Evolutionary conservation across 1,284 basidiomycete genomes (phyloP), one percentile per base, ranked within the genome.

Genomic region (Cryptococcus sp.): DNA sequence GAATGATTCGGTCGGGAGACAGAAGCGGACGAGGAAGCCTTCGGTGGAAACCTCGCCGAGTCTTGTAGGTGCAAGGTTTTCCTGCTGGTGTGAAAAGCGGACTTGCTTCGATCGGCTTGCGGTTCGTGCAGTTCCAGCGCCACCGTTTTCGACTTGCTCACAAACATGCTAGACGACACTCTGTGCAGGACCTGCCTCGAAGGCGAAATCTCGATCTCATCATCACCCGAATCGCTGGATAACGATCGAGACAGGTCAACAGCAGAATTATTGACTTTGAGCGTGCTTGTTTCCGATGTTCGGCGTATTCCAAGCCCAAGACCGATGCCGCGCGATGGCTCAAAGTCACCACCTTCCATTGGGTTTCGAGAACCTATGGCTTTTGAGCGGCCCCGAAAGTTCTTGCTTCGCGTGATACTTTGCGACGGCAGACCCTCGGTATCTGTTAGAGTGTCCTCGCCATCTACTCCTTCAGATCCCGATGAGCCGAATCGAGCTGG

Each of bases 141-240:
- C 13, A 35, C 30, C 30, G 30, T 8, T 35, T 35, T 35, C 30
- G 30, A 35, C 30, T 35, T 35, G 30, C 13, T 35, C 20, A 48
- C 53, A 22, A 58, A 54, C 25, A 58, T 42, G 43, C 47, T 58
- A 7, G 52, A 47, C 15, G 57, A 58, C 11, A 27, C 40, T 16
- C 47, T 52, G 20, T 19, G 16, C 1, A 61, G 61, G 3, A 63
- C 39, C 5, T 52, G 53, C 39, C 59, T 40, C 13, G 63, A 65
- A 30, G 65, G 65, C 3, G 65, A 67, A 7, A 19, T 19, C 20
- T 65, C 57, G 19, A 60, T 35, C 30, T 35, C 46, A 15, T 65
- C 63, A 40, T 56, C 58, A 40, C 63, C 63, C 0, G 65, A 67
- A 17, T 65, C 63, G 47, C 63, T 63, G 8, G 61, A 62, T 4